These are phyloP conservation scores for Boletus tylopilopsis DNA, from an alignment of 768 basidiomycete species.

Conservation along the genomic window DNA sequence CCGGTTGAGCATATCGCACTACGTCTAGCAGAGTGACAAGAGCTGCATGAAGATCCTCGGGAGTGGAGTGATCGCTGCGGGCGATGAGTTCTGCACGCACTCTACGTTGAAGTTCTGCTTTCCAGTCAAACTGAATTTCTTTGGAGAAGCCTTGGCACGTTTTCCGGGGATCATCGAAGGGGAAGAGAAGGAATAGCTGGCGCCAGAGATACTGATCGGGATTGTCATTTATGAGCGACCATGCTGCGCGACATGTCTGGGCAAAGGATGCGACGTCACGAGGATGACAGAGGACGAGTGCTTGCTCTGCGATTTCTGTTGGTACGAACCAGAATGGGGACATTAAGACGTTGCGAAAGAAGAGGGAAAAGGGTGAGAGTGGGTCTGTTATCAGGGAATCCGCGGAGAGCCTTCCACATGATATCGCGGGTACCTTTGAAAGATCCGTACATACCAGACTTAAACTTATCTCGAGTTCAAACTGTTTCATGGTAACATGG, in stretches of 20 bases:
- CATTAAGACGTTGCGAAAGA: slow-evolving; percentile 5
- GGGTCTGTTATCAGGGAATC: not conserved
- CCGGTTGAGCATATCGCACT: slow-evolving; percentile 35
- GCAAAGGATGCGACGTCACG: slow-evolving; percentile 58
- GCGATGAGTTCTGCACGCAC: slow-evolving; percentile 39
- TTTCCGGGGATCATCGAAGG: slow-evolving; percentile 64
- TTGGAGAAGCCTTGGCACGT: slow-evolving; percentile 14
- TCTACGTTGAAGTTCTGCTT: slow-evolving; percentile 36
- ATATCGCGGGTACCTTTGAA: not conserved
- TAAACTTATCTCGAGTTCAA: not conserved
- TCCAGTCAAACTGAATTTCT: slow-evolving; percentile 31
- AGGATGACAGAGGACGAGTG: slow-evolving; percentile 53
- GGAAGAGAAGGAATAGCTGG: slow-evolving; percentile 50
- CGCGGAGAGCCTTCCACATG: not conserved
- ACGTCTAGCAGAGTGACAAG: slow-evolving; percentile 41
- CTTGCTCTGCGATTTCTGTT: slow-evolving; percentile 58
- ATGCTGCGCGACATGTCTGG: slow-evolving; percentile 48
- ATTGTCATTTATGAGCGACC: slow-evolving; percentile 45
- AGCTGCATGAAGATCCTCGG: slow-evolving; percentile 29
- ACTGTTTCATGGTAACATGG: too few relatives aligned
- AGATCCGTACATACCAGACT: too few relatives aligned
- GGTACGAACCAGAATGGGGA: slow-evolving; percentile 25
- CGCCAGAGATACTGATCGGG: slow-evolving; percentile 67
- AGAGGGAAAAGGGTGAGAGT: not conserved
- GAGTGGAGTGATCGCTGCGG: slow-evolving; percentile 12